Percentiles rank a stretch among this genome's conserved stretches.
Conservation (phyloP, 1,284 basidiomycete species). For the Austroboletus rostrupii region DNA sequence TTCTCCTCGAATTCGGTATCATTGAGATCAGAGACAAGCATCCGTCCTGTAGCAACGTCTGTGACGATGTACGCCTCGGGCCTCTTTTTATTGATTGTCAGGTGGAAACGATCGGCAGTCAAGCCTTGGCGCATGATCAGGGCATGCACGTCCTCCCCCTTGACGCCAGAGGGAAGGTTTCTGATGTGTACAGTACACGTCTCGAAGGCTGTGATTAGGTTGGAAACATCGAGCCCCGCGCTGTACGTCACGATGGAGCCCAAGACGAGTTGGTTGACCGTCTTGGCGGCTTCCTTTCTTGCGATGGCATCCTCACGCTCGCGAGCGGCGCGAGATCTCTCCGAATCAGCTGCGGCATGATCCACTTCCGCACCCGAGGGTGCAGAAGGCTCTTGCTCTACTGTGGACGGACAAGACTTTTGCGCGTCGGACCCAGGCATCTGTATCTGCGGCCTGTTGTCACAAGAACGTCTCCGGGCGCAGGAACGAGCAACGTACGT, state of each 20-base stretch:
- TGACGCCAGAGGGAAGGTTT: conserved; percentile 39
- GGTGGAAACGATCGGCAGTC: conserved; percentile 29
- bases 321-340: conserved; percentile 12
- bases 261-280: conserved; percentile 39
- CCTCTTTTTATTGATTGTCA: conserved; percentile 29
- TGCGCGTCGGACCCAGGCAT: not conserved
- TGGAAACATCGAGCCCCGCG: conserved; percentile 42
- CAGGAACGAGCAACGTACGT: conserved; percentile 18
- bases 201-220: conserved; percentile 46
- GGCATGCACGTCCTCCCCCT: conserved; percentile 34
- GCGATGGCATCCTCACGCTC: conserved; percentile 10
- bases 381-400: not conserved
- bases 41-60: conserved; percentile 34
- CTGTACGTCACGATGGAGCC: conserved; percentile 46
- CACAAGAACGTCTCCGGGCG: not conserved
- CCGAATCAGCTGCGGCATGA: not conserved
- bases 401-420: too few relatives aligned
- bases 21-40: conserved; percentile 38
- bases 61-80: conserved; percentile 38
- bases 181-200: conserved; percentile 42
- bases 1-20: conserved; percentile 42
- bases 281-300: conserved; percentile 36
- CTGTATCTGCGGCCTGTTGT: not conserved
- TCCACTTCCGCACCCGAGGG: not conserved
- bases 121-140: conserved; percentile 39